A percentile compares a stretch with the other conserved stretches of the same genome.
phyloP scores from a whole-genome alignment of 306 rosid species.

The Astragalus glycyphyllos region DNA sequence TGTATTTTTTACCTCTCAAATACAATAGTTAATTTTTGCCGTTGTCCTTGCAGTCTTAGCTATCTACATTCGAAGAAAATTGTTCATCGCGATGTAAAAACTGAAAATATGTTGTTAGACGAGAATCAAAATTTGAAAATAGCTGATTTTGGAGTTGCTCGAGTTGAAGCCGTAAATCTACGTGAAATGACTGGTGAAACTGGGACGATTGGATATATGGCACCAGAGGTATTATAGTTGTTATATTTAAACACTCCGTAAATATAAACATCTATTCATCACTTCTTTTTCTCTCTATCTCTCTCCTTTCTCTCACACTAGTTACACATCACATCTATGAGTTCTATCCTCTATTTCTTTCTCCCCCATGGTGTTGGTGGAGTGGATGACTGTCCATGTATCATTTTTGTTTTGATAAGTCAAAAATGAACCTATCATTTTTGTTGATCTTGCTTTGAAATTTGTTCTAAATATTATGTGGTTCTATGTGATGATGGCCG shows the following conservation, averaged over 20 bases:
- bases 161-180: constrained; percentile 77
- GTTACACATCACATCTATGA: too few species aligned
- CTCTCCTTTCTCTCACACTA: too few species aligned
- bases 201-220: constrained; percentile 90
- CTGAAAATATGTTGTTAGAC: constrained; percentile 78
- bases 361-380: too few species aligned
- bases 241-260: too few species aligned
- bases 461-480: neutral
- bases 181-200: constrained; percentile 86
- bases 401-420: too few species aligned
- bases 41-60: constrained; percentile 57
- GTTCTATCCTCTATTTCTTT: too few species aligned
- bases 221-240: constrained; percentile 73
- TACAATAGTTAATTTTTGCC: neutral
- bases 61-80: constrained; percentile 81
- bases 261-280: too few species aligned
- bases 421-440: too few species aligned
- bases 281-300: too few species aligned
- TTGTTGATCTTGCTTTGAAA: neutral
- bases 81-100: constrained; percentile 81
- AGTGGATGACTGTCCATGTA: too few species aligned
- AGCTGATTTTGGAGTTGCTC: constrained; percentile 89
- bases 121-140: constrained; percentile 59
- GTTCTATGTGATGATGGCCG: neutral
- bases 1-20: neutral